phyloP scores from a whole-genome alignment of 202 grass and related monocot genomes.

The Saccharum hybrid region DNA sequence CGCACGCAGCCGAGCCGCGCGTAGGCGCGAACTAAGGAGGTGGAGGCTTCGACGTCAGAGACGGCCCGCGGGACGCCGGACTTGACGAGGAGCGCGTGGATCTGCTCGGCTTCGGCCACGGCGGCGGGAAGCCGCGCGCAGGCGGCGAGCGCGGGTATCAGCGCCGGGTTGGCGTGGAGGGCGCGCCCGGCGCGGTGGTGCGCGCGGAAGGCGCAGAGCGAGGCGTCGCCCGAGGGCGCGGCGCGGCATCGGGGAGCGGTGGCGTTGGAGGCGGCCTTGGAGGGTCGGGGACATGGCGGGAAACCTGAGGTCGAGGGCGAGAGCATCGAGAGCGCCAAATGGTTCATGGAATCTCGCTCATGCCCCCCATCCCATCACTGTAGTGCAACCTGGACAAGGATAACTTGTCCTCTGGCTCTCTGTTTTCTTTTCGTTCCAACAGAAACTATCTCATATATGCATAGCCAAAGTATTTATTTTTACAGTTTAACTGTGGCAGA shows the following conservation, averaged over 20 bases:
- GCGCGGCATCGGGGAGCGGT: slow-evolving; percentile 25
- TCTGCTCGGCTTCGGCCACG: slow-evolving; percentile 36
- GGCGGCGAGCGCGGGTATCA: slow-evolving; percentile 45
- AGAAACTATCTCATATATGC: no score
- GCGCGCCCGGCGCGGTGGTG: slow-evolving; percentile 41
- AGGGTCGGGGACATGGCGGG: slow-evolving; percentile 6
- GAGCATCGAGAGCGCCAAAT: slow-evolving; percentile 1
- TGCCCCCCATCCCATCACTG: background rate
- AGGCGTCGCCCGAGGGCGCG: slow-evolving; percentile 34
- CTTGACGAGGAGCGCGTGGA: slow-evolving; percentile 56
- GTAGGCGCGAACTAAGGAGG: slow-evolving; percentile 47
- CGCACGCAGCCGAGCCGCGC: slow-evolving; percentile 26
- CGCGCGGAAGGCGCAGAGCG: slow-evolving; percentile 43
- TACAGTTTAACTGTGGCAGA: no score
- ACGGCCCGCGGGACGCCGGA: slow-evolving; percentile 26
- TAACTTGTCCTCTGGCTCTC: background rate
- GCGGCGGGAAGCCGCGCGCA: slow-evolving; percentile 46
- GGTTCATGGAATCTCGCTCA: background rate
- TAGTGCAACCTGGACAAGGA: background rate
- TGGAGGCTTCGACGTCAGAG: slow-evolving; percentile 43
- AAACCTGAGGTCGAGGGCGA: background rate
- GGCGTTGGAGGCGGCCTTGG: slow-evolving; percentile 5
- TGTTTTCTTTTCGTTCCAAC: no score
- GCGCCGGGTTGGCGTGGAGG: slow-evolving; percentile 45
- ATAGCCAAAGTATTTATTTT: no score